These are phyloP conservation scores for Parsonsia alboflavescens DNA, from an alignment of 257 asterid species.

Conservation along the genomic window DNA sequence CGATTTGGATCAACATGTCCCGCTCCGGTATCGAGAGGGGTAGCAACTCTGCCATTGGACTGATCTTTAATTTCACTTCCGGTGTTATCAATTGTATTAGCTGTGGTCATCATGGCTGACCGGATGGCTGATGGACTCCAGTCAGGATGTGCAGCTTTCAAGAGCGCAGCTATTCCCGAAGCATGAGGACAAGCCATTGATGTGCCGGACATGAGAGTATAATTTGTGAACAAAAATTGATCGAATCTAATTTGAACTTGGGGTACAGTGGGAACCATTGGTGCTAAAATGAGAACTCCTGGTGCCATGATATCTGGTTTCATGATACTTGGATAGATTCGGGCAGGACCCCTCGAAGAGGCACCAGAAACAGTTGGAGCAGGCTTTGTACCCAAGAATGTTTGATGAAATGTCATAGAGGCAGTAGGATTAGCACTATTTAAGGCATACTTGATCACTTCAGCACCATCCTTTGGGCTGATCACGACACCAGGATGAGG, in stretches of 20 bases:
- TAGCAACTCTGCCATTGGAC: constrained; percentile 2
- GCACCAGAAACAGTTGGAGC: constrained; percentile 9
- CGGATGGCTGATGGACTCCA: constrained; percentile 27
- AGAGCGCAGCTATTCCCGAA: constrained; percentile 21
- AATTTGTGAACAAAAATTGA: background rate
- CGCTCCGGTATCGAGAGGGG: constrained; percentile 33
- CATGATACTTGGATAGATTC: constrained; percentile 8
- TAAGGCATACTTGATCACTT: constrained; percentile 13
- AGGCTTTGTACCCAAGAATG: constrained; percentile 10
- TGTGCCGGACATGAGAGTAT: background rate
- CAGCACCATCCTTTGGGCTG: constrained; percentile 7
- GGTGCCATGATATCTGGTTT: constrained; percentile 26
- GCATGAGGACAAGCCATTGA: constrained; percentile 25
- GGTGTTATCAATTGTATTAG: constrained; percentile 14
- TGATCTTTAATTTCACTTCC: constrained; percentile 15
- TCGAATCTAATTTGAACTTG: background rate
- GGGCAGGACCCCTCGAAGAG: constrained; percentile 17
- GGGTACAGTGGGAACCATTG: constrained; percentile 1
- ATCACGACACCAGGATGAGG: constrained; percentile 11
- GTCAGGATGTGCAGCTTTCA: constrained; percentile 21
- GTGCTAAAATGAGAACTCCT: constrained; percentile 12
- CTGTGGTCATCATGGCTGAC: constrained; percentile 25
- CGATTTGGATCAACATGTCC: constrained; percentile 50
- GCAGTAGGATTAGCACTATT: background rate
- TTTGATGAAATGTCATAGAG: constrained; percentile 14